Conservation (phyloP, 371 early-diverging fungal genomes). For the Mortierella sp. region DNA sequence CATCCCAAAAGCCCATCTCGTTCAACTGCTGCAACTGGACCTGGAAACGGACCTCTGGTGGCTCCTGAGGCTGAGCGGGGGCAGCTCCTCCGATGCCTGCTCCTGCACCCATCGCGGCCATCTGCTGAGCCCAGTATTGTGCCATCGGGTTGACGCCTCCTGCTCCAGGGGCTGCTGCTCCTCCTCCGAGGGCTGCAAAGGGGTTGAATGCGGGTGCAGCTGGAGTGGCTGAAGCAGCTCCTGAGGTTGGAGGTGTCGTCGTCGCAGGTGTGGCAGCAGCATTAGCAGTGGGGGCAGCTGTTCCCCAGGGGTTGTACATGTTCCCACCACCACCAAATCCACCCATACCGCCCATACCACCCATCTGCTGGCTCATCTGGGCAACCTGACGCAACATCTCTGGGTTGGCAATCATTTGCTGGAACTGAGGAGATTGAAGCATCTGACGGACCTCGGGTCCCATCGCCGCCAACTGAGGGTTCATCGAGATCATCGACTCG, state of each 20-base stretch:
- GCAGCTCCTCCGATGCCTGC: constrained; percentile 57
- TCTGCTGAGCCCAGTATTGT: constrained; percentile 58
- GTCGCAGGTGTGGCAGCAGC: constrained; percentile 28
- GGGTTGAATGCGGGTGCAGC: constrained; percentile 71
- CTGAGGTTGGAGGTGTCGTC: constrained; percentile 30
- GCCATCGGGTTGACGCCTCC: constrained; percentile 58
- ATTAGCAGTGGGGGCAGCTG: constrained; percentile 26
- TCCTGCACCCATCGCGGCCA: constrained; percentile 53
- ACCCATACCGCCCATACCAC: constrained; percentile 59
- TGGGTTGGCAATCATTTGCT: constrained; percentile 90
- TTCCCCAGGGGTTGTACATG: constrained; percentile 62
- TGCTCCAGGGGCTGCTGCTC: constrained; percentile 58
- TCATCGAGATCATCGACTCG: constrained; percentile 84
- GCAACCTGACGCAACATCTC: constrained; percentile 84
- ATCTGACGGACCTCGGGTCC: constrained; percentile 90
- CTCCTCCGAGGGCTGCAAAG: constrained; percentile 67
- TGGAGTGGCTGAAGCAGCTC: constrained; percentile 47
- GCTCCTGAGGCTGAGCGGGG: constrained; percentile 64
- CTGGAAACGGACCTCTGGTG: constrained; percentile 93
- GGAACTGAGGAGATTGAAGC: constrained; percentile 85
- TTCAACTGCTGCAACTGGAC: constrained; percentile 92
- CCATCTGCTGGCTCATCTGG: constrained; percentile 79
- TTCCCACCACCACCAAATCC: constrained; percentile 48
- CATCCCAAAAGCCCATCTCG: constrained; percentile 98
- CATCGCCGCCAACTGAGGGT: constrained; percentile 85